Percentiles rank a stretch among this genome's conserved stretches.
These are phyloP conservation scores for Colletotrichum musicola DNA, from an alignment of 2,329 filamentous ascomycete genomes.

Conservation along the genomic window DNA sequence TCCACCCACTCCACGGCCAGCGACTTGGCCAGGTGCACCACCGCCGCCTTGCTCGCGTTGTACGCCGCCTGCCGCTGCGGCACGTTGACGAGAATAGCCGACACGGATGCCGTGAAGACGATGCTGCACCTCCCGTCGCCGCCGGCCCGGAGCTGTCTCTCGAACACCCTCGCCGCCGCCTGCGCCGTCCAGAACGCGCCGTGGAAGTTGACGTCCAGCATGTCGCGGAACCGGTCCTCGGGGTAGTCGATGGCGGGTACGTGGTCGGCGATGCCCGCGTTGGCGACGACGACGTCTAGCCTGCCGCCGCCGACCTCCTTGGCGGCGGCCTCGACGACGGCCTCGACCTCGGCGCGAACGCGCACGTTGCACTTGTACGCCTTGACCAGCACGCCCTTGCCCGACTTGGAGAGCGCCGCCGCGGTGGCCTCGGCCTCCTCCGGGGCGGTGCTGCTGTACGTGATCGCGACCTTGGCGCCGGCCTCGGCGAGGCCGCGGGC, in stretches of 20 bases:
- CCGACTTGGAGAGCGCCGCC: slow-evolving; percentile 30
- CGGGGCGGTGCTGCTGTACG: slow-evolving; percentile 33
- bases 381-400: slow-evolving; percentile 43
- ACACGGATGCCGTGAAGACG: slow-evolving; percentile 56
- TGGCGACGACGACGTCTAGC: slow-evolving; percentile 57
- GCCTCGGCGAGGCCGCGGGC: slow-evolving; percentile 31
- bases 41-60: slow-evolving; percentile 81
- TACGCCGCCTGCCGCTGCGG: slow-evolving; percentile 65
- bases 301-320: slow-evolving; percentile 51
- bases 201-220: slow-evolving; percentile 56
- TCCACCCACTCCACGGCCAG: slow-evolving; percentile 80
- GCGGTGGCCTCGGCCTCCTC: slow-evolving; percentile 31
- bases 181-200: slow-evolving; percentile 59
- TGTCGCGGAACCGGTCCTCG: slow-evolving; percentile 52
- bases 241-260: slow-evolving; percentile 54
- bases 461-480: slow-evolving; percentile 34
- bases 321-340: slow-evolving; percentile 44
- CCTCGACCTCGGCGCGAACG: slow-evolving; percentile 46
- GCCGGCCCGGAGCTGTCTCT: slow-evolving; percentile 47
- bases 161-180: slow-evolving; percentile 54
- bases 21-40: slow-evolving; percentile 78
- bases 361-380: slow-evolving; percentile 55
- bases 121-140: slow-evolving; percentile 48
- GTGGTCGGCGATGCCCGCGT: slow-evolving; percentile 54
- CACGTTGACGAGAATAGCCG: slow-evolving; percentile 55